phyloP scores from a whole-genome alignment of 1,139 yeast species.

The Candida glucosophila region DNA sequence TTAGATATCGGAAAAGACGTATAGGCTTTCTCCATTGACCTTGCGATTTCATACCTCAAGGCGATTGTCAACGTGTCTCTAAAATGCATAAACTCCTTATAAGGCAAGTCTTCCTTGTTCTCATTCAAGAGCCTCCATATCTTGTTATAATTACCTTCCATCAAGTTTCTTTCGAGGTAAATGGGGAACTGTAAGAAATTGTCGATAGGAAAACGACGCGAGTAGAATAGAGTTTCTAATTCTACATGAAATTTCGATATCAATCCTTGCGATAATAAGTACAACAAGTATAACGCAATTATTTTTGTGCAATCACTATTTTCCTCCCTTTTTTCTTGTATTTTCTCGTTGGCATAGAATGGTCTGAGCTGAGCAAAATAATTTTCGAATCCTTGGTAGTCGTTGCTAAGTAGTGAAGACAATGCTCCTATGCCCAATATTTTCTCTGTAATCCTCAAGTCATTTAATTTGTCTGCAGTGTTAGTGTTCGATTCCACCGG shows the following conservation, averaged over 20 bases:
- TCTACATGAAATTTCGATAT: slow-evolving; percentile 86
- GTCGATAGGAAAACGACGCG: slow-evolving; percentile 39
- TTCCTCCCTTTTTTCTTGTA: slow-evolving; percentile 49
- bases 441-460: slow-evolving; percentile 69
- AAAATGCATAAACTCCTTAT: slow-evolving; percentile 53
- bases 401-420: slow-evolving; percentile 55
- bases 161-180: slow-evolving; percentile 82
- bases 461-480: slow-evolving; percentile 44
- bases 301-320: slow-evolving; percentile 58
- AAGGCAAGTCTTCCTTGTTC: slow-evolving; percentile 38
- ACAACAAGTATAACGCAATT: slow-evolving; percentile 66
- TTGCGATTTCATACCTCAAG: slow-evolving; percentile 81
- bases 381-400: slow-evolving; percentile 61
- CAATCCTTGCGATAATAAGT: slow-evolving; percentile 73
- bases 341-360: slow-evolving; percentile 46
- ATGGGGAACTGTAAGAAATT: slow-evolving; percentile 74
- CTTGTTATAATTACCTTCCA: slow-evolving; percentile 94
- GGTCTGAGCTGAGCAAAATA: slow-evolving; percentile 70
- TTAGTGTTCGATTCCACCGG: slow-evolving; percentile 43
- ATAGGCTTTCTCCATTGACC: slow-evolving; percentile 76
- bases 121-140: slow-evolving; percentile 73
- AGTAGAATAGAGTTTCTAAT: slow-evolving; percentile 60
- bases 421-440: slow-evolving; percentile 85
- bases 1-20: slow-evolving; percentile 69
- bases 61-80: slow-evolving; percentile 62